Percentiles rank a stretch among this genome's conserved stretches.
phyloP scores from a whole-genome alignment of 371 early-diverging fungal genomes.

The Edhazardia aedis region DNA sequence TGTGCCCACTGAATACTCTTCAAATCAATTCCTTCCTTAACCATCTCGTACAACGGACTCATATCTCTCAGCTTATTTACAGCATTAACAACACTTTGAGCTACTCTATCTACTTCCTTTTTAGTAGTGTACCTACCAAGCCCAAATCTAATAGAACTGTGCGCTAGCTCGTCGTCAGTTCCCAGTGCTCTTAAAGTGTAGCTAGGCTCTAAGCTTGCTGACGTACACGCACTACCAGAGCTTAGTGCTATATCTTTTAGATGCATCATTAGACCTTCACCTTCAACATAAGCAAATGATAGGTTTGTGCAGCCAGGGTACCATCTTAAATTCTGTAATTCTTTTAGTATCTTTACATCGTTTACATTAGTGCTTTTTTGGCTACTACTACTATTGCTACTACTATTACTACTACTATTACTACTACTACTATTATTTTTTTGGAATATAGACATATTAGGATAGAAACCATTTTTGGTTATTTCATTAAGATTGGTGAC shows the following conservation, averaged over 20 bases:
- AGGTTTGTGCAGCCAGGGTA: slow-evolving; percentile 70
- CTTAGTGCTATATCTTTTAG: slow-evolving; percentile 85
- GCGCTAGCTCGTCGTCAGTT: slow-evolving; percentile 88
- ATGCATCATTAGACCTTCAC: slow-evolving; percentile 92
- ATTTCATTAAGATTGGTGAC: slow-evolving; percentile 18
- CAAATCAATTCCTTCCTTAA: slow-evolving; percentile 44
- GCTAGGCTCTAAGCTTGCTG: slow-evolving; percentile 86
- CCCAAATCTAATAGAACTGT: slow-evolving; percentile 86
- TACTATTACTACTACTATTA: neutral
- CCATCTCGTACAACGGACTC: slow-evolving; percentile 95
- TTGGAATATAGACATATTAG: neutral
- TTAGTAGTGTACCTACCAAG: slow-evolving; percentile 91
- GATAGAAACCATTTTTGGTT: slow-evolving; percentile 17
- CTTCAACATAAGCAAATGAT: slow-evolving; percentile 95
- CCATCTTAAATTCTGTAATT: neutral
- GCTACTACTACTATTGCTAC: too few species aligned
- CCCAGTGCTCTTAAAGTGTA: slow-evolving; percentile 91
- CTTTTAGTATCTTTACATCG: neutral
- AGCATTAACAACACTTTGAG: slow-evolving; percentile 59
- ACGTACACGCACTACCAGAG: slow-evolving; percentile 91
- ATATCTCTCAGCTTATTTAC: slow-evolving; percentile 77
- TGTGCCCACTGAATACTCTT: slow-evolving; percentile 4
- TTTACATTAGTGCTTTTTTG: too few species aligned
- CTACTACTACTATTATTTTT: neutral
- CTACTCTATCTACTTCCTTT: slow-evolving; percentile 71